Conservation (phyloP, 345 rosid genomes). For the thale cress (Arabidopsis thaliana) region TAIR10.1 NC_003074.8:372501-373000, state of each 20-base stretch:
- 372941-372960: not conserved
- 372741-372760: not conserved
- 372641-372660: too few species aligned
- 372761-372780: conserved; percentile 28
- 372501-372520: conserved; percentile 87
- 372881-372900: not conserved
- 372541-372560: conserved; percentile 81
- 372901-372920: not conserved
- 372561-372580: conserved; percentile 95
- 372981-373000: not conserved
- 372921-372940: conserved; percentile 35
- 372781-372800: conserved; percentile 32
- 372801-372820: conserved; percentile 41
- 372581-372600: conserved; percentile 99
- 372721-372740: not conserved
- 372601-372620: conserved; percentile 99
- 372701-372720: too few species aligned
- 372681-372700: too few species aligned
- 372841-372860: conserved; percentile 42
- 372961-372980: too few species aligned
- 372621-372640: too few species aligned
- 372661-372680: too few species aligned
- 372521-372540: conserved; percentile 83
- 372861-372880: not conserved
- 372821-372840: conserved; percentile 19